Base-by-base conservation (phyloP, 1,139 yeast species). In the Zhuliangozyma parablackwelliae region DNA sequence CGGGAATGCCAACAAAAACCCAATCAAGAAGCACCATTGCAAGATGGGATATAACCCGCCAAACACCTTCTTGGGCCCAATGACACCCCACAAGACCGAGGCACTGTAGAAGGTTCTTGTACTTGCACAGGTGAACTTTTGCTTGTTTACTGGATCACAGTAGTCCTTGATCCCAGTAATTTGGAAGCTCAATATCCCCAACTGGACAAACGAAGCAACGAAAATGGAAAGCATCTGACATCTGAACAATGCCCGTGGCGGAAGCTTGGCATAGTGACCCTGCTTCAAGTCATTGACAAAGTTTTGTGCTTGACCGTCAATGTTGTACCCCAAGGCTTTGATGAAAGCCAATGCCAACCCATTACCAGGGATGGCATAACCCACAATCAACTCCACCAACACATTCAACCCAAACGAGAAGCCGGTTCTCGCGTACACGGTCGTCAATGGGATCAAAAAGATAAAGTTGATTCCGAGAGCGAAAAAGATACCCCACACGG, bases 51-150 rank as follows among this genome's bases (percentile, higher is more conserved):
- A 75, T 27, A 72, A 49, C 1, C 66, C 68, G 39, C 33, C 55
- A 48, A 80, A 78, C 7, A 79, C 73, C 34, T 72, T 66, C 50
- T 69, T 67, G 21, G 88, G 87, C 6, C 87, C 87, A 50, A 81
- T 75, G 27, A 74, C 80, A 45, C 86, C 86, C 85, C 85, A 80
- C 29, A 78, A 61, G 20, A 80, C 67, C 1, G 81, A 70, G 3
- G 85, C 78, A 36, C 65, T 65, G 56, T 67, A 80, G 54, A 64
- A 77, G 1, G 76, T 72, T 30, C 58, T 62, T 12, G 70, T 61
- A 32, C 53, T 59, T 26, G 78, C 80, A 51, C 84, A 78, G 6
- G 76, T 61, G 51, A 75, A 77, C 31, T 62, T 61, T 32, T 69
- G 64, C 7, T 49, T 37, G 40, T 76, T 77, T 26, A 51, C 47